These are phyloP conservation scores for Boletus edulis DNA, from an alignment of 768 basidiomycete species.

Conservation along the genomic window DNA sequence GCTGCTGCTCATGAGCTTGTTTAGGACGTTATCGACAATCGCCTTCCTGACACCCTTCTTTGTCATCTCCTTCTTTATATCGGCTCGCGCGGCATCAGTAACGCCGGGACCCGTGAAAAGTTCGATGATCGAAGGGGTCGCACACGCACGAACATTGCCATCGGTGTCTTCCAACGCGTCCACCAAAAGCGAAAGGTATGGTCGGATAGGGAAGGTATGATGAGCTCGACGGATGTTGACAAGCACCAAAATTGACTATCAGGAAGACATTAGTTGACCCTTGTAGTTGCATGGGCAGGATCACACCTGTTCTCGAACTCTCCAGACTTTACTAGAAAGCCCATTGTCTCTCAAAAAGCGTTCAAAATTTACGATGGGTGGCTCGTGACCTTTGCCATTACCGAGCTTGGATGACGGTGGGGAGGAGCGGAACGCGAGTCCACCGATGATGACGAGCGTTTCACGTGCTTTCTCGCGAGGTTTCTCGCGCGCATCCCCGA, in stretches of 20 bases:
- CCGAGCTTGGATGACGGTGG: slow-evolving; percentile 43
- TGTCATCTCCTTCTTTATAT: slow-evolving; percentile 88
- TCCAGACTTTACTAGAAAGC: slow-evolving; percentile 78
- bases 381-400: slow-evolving; percentile 63
- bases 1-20: slow-evolving; percentile 52
- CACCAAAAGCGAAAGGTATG: slow-evolving; percentile 78
- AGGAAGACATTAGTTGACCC: slow-evolving; percentile 1
- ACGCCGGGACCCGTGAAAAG: slow-evolving; percentile 84
- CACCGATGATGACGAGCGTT: slow-evolving; percentile 70
- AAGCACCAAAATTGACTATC: slow-evolving; percentile 60
- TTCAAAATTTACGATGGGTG: slow-evolving; percentile 69
- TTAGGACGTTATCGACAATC: slow-evolving; percentile 78
- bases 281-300: background rate
- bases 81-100: slow-evolving; percentile 83
- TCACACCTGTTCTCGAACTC: slow-evolving; percentile 83
- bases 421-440: slow-evolving; percentile 63
- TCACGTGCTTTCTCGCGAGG: slow-evolving; percentile 74
- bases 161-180: slow-evolving; percentile 90
- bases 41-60: slow-evolving; percentile 86
- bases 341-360: slow-evolving; percentile 68
- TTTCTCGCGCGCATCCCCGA: slow-evolving; percentile 74
- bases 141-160: slow-evolving; percentile 82
- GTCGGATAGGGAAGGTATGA: slow-evolving; percentile 74
- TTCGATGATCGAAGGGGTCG: slow-evolving; percentile 75
- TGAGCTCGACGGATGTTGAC: slow-evolving; percentile 71